Evolutionary conservation across 257 asterid genomes (phyloP).

Genomic region (Asclepias syriaca): DNA sequence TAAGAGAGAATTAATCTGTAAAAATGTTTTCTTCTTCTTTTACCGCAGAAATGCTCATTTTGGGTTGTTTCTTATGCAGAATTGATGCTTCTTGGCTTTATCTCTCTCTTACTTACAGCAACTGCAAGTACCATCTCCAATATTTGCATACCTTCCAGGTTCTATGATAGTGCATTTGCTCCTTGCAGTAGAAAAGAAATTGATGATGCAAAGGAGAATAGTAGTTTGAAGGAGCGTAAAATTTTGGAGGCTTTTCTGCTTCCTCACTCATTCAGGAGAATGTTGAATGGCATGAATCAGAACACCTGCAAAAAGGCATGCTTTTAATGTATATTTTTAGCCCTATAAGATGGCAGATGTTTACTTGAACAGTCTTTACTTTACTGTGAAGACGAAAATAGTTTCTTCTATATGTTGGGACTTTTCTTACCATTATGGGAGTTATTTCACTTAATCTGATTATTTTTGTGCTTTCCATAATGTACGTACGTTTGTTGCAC

Average conservation of each 20-base stretch:
- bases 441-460: neutral
- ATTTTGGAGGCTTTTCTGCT: conserved; percentile 44
- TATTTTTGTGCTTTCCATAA: conserved; percentile 1
- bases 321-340: conserved; percentile 5
- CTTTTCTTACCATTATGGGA: neutral
- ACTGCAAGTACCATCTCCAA: conserved; percentile 83
- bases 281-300: conserved; percentile 50
- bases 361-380: neutral
- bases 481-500: conserved; percentile 23
- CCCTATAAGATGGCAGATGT: conserved; percentile 3
- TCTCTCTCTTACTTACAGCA: conserved; percentile 91
- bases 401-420: too few relatives aligned
- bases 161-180: conserved; percentile 63
- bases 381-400: neutral
- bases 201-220: conserved; percentile 42
- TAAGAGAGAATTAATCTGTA: neutral
- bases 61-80: conserved; percentile 40
- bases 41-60: neutral
- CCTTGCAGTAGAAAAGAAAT: conserved; percentile 70
- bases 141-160: conserved; percentile 82
- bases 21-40: neutral
- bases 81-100: conserved; percentile 98
- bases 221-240: conserved; percentile 41
- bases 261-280: conserved; percentile 49
- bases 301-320: conserved; percentile 76